These are phyloP conservation scores for Tetrapisispora iriomotensis DNA, from an alignment of 805 yeast species.

Conservation along the genomic window DNA sequence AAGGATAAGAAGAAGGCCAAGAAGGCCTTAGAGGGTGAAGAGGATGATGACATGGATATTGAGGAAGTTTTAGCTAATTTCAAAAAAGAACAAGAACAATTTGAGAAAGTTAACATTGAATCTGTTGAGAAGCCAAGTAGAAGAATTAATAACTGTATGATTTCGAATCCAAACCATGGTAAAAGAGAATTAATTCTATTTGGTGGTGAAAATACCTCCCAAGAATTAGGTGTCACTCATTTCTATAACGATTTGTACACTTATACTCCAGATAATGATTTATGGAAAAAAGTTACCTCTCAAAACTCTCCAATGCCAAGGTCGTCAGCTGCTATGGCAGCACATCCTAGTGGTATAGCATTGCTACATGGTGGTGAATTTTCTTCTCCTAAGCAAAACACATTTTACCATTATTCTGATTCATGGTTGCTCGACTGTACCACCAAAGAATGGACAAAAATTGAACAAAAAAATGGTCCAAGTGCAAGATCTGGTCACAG, in stretches of 20 bases:
- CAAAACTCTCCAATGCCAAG: slow-evolving; percentile 88
- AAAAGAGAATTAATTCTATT: slow-evolving; percentile 71
- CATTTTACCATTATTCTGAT: slow-evolving; percentile 93
- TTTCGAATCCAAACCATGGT: slow-evolving; percentile 65
- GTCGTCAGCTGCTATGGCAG: slow-evolving; percentile 87
- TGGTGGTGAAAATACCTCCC: slow-evolving; percentile 73
- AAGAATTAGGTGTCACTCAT: slow-evolving; percentile 39
- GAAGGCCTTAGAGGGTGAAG: slow-evolving; percentile 61
- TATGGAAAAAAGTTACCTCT: slow-evolving; percentile 71
- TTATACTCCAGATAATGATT: slow-evolving; percentile 65
- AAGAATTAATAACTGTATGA: slow-evolving; percentile 66
- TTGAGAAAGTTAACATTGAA: slow-evolving; percentile 59
- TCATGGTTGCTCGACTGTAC: slow-evolving; percentile 87
- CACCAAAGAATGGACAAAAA: slow-evolving; percentile 81
- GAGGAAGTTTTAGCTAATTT: slow-evolving; percentile 73
- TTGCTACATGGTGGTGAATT: slow-evolving; percentile 94
- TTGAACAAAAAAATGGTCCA: slow-evolving; percentile 70
- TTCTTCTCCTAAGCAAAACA: slow-evolving; percentile 89
- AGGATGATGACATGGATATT: slow-evolving; percentile 71
- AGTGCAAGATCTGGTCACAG: slow-evolving; percentile 88
- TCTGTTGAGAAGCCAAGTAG: slow-evolving; percentile 50
- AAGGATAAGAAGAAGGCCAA: slow-evolving; percentile 68
- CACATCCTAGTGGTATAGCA: slow-evolving; percentile 82
- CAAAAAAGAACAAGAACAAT: slow-evolving; percentile 70
- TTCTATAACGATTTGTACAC: slow-evolving; percentile 77